phyloP scores from a whole-genome alignment of 345 rosid genomes.

The Euphorbia pulcherrima region DNA sequence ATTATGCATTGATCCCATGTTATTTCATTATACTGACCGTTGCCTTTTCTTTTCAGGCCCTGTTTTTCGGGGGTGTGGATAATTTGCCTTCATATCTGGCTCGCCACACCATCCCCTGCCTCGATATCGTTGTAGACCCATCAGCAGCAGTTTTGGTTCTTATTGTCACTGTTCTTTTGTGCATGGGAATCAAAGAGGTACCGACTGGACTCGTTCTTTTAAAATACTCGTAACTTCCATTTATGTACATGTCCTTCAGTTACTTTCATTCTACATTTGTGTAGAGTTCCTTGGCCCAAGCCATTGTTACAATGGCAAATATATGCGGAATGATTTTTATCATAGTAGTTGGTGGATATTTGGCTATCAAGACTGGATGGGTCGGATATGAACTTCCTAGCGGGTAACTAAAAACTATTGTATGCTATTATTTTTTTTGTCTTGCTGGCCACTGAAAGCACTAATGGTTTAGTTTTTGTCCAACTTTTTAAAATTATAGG shows the following conservation, averaged over 20 bases:
- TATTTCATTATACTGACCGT: not conserved
- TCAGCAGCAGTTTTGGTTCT: constrained; percentile 34
- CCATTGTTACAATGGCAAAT: constrained; percentile 54
- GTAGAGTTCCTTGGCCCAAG: constrained; percentile 61
- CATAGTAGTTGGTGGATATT: constrained; percentile 27
- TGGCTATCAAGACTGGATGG: constrained; percentile 62
- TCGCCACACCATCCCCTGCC: constrained; percentile 26
- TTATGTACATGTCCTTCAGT: not conserved
- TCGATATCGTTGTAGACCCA: constrained; percentile 28
- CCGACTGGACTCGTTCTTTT: not conserved
- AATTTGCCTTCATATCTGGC: constrained; percentile 27
- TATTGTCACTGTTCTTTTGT: constrained; percentile 28
- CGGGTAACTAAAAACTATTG: constrained; percentile 40
- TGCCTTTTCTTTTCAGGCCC: constrained; percentile 20
- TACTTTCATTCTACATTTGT: constrained; percentile 10
- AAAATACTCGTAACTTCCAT: not conserved
- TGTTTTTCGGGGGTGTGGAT: constrained; percentile 30
- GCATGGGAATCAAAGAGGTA: constrained; percentile 37
- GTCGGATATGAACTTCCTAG: constrained; percentile 52
- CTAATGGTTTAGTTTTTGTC: not conserved
- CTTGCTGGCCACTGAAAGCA: not conserved
- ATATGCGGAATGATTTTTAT: constrained; percentile 55
- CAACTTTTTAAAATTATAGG: constrained; percentile 23
- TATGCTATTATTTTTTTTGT: not conserved
- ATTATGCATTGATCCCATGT: not conserved